These are phyloP conservation scores for Danielia reshetovae DNA, from an alignment of 805 yeast genomes.

Conservation along the genomic window DNA sequence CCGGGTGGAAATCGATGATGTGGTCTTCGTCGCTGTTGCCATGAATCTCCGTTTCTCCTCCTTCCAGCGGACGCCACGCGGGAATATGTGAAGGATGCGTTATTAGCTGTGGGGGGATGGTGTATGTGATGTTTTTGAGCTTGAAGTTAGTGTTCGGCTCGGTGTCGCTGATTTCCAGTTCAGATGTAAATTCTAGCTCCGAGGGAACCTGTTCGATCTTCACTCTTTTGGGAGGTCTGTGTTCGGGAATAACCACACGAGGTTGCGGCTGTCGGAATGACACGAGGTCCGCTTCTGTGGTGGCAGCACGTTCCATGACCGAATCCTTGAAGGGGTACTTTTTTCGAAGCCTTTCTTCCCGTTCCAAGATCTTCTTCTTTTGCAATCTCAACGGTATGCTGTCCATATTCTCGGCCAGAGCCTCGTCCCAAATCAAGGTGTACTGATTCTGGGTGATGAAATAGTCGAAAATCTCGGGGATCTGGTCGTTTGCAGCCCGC, in stretches of 20 bases:
- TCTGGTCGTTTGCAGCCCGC: slow-evolving; percentile 16
- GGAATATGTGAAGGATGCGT: slow-evolving; percentile 46
- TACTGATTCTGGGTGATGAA: slow-evolving; percentile 25
- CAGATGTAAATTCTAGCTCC: slow-evolving; percentile 1
- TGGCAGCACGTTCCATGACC: slow-evolving; percentile 22
- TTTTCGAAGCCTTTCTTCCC: slow-evolving; percentile 25
- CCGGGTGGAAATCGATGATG: slow-evolving; percentile 25
- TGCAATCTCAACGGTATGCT: slow-evolving; percentile 38
- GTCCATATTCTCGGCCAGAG: slow-evolving; percentile 17
- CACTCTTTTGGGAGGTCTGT: slow-evolving; percentile 2
- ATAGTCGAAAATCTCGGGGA: slow-evolving; percentile 31
- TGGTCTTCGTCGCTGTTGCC: slow-evolving; percentile 14
- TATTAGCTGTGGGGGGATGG: slow-evolving; percentile 32
- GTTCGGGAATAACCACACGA: background rate
- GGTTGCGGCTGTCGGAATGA: background rate
- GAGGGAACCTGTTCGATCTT: slow-evolving; percentile 1
- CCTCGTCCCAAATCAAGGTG: slow-evolving; percentile 32
- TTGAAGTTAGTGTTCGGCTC: slow-evolving; percentile 19
- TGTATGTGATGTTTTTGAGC: slow-evolving; percentile 25
- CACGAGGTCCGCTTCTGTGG: slow-evolving; percentile 19
- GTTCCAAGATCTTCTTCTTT: slow-evolving; percentile 33
- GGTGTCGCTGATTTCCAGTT: slow-evolving; percentile 5
- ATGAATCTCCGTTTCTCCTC: slow-evolving; percentile 16
- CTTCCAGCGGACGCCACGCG: slow-evolving; percentile 30
- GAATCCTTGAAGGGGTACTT: slow-evolving; percentile 34